Base-by-base conservation (phyloP, 805 yeast genomes). In the Yueomyces sp. region DNA sequence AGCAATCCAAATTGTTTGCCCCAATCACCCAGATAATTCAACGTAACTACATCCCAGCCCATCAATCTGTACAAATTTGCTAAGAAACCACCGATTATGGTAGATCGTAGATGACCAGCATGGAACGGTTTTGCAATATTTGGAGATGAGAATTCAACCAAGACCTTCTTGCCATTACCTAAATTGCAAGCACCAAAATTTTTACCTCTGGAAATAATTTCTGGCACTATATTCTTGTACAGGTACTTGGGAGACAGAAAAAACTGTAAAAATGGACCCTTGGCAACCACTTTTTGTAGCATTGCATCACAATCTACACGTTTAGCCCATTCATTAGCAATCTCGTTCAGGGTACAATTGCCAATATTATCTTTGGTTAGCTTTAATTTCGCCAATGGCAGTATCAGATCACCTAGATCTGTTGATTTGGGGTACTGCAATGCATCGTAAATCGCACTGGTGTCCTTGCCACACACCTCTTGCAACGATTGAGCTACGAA, bases 41-140 rank as follows among this genome's bases (percentile, higher is more conserved):
- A 73, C 66, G 96, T 76, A 52, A 75, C 66, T 39, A 92, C 98
- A 19, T 85, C 76, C 84, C 90, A 90, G 39, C 97, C 97, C 45
- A 80, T 70, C 53, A 77, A 79, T 65, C 87, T 95, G 61, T 92
- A 85, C 60, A 90, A 70, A 65, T 88, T 90, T 37, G 95, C 67
- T 41, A 90, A 64, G 67, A 87, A 92, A 5, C 97, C 97, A 52
- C 98, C 98, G 61, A 90, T 90, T 59, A 90, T 90, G 40, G 98
- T 90, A 37, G 95, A 84, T 65, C 98, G 81, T 64, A 90, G 76
- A 64, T 90, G 98, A 45, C 98, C 98, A 44, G 98, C 98, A 62
- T 90, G 98, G 81, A 90, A 90, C 12, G 98, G 98, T 68, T 90
- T 90, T 51, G 98, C 98, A 58, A 90, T 88, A 66, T 90, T 90